Evolutionary conservation across 805 yeast genomes (phyloP).

Genomic region (Scheffersomyces amazonensis): DNA sequence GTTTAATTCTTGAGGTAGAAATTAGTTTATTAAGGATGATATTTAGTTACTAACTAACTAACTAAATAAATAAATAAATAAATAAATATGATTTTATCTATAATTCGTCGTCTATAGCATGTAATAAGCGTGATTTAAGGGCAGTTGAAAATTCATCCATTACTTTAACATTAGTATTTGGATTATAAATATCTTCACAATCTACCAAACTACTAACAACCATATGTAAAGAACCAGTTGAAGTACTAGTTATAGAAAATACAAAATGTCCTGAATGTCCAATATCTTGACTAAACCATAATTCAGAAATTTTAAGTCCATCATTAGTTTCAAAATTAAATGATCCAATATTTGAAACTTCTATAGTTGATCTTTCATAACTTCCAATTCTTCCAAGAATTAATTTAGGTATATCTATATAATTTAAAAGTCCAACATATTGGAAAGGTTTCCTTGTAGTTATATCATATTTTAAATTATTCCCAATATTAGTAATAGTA

Average conservation of each 20-base stretch:
- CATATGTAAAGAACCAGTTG: constrained; percentile 14
- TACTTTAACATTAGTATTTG: constrained; percentile 1
- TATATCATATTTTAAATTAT: constrained; percentile 2
- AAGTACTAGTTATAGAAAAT: constrained; percentile 10
- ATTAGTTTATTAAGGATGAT: too few relatives aligned
- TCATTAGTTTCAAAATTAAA: constrained; percentile 4
- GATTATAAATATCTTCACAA: constrained; percentile 4
- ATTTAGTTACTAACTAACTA: too few relatives aligned
- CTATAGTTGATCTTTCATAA: constrained; percentile 10
- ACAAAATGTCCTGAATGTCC: constrained; percentile 13
- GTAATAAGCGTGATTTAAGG: constrained; percentile 2
- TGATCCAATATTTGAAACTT: constrained; percentile 18
- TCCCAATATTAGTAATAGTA: too few relatives aligned
- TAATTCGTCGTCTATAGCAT: background rate
- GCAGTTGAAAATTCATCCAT: constrained; percentile 5
- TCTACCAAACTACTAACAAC: constrained; percentile 10
- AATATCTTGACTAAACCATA: constrained; percentile 16
- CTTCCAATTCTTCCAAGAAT: constrained; percentile 8
- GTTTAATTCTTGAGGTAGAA: too few relatives aligned
- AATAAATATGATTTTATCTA: too few relatives aligned
- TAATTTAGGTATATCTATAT: constrained; percentile 8
- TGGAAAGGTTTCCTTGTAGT: constrained; percentile 9
- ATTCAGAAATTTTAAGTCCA: constrained; percentile 8
- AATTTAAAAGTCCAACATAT: constrained; percentile 10
- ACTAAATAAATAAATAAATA: too few relatives aligned